Base-by-base conservation (phyloP, 352 stramenopile genomes). In the Phytophthora idaei region DNA sequence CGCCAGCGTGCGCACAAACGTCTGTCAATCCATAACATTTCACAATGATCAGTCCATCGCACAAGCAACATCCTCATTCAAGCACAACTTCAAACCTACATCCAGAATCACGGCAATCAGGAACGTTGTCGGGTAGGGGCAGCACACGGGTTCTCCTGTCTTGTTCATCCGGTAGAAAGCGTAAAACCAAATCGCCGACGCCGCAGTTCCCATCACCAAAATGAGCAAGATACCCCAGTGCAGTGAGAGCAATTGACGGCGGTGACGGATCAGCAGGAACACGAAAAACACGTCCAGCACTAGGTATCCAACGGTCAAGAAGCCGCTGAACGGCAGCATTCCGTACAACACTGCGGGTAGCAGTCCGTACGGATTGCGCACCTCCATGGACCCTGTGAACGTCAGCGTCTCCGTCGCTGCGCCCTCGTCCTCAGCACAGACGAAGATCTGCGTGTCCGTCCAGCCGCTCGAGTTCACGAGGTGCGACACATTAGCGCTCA, bases 101-200 rank as follows among this genome's bases (percentile, higher is more conserved):
- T 95, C 87, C 28, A 97, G 69, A 51, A 92, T 82, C 37, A 97
- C 90, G 0, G 90, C 77, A 31, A 90, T 71, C 28, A 97, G 74
- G 58, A 97, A 94, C 8, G 78, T 86, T 17, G 81, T 93, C 46
- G 90, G 90, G 61, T 96, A 96, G 21, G 90, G 90, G 48, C 90
- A 97, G 67, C 90, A 96, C 31, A 97, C 92, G 0, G 90, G 90
- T 51, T 89, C 82, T 31, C 90, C 90, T n/a, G 82, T 92, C 73
- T 86, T 76, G 76, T 97, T 97, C 84, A 96, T 94, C 57, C 80
- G 66, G 67, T 84, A 93, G 56, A 97, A 93, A 4, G 90, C 87
- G 47, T 91, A 89, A 53, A 95, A 86, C 88, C 88, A 97, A 25
- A 90, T 70, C 25, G 59, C 72, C 3, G 78, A 73, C 0, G 87